These are phyloP conservation scores for Irpex sp. DNA, from an alignment of 1,284 basidiomycete genomes.

Conservation along the genomic window DNA sequence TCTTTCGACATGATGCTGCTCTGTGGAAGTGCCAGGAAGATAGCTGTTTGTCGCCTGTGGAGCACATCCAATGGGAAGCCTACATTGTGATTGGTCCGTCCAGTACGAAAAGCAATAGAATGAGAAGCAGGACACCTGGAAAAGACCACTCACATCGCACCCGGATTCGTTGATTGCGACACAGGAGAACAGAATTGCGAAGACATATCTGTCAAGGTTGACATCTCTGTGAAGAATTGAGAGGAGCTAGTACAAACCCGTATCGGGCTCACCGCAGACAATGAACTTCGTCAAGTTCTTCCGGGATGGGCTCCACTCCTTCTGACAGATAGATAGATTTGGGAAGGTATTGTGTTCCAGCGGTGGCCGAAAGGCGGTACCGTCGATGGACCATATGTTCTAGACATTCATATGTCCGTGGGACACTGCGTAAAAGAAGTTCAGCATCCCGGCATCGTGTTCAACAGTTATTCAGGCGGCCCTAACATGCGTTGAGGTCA, in stretches of 20 bases:
- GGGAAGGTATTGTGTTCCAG: neutral
- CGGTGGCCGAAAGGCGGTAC: neutral
- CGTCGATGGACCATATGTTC: neutral
- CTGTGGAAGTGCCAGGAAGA: neutral
- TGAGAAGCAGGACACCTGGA: too few species aligned
- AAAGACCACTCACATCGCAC: too few species aligned
- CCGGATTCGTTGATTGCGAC: neutral
- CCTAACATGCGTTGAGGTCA: neutral
- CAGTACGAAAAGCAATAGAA: too few species aligned
- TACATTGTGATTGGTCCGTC: too few species aligned
- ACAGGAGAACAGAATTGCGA: neutral
- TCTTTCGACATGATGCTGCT: neutral
- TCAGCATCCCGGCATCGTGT: neutral
- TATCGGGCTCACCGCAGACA: neutral
- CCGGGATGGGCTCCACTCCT: neutral
- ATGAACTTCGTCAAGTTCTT: neutral
- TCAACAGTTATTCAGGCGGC: neutral
- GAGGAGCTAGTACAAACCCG: neutral
- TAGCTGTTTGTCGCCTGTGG: neutral
- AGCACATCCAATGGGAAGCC: too few species aligned
- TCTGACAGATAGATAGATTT: neutral
- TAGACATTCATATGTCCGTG: neutral
- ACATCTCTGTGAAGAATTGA: neutral
- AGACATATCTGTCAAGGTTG: neutral
- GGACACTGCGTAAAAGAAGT: neutral